phyloP scores from a whole-genome alignment of 2,329 filamentous ascomycete species.

The Grosmannia penicillata region DNA sequence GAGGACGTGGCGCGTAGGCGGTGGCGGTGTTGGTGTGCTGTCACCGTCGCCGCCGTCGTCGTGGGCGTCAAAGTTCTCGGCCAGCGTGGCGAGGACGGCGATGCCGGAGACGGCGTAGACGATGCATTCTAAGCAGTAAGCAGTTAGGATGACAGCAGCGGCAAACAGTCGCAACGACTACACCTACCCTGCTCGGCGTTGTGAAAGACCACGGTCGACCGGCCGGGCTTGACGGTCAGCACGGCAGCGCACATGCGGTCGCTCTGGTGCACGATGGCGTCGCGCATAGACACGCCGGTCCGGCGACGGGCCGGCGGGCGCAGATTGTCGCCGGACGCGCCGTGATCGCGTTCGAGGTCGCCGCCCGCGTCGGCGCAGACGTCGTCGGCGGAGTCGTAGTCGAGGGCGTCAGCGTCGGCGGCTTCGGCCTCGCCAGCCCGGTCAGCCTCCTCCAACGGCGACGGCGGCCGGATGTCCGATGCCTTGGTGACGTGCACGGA shows the following conservation, averaged over 20 bases:
- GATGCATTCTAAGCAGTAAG: slow-evolving; percentile 44
- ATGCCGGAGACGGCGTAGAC: slow-evolving; percentile 49
- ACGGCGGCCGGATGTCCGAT: slow-evolving; percentile 24
- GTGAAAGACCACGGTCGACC: slow-evolving; percentile 49
- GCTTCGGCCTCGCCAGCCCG: not conserved
- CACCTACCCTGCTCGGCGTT: slow-evolving; percentile 50
- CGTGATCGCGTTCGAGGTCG: too few species aligned
- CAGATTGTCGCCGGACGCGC: not conserved
- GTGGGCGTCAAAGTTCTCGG: slow-evolving; percentile 20
- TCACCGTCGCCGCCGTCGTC: slow-evolving; percentile 26
- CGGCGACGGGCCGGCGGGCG: not conserved
- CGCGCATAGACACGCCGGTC: slow-evolving; percentile 12
- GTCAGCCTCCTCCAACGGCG: not conserved
- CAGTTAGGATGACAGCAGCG: too few species aligned
- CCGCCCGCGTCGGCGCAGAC: too few species aligned
- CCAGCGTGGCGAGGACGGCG: slow-evolving; percentile 43
- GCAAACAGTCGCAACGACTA: not conserved
- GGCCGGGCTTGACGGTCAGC: slow-evolving; percentile 47
- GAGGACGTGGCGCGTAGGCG: slow-evolving; percentile 38
- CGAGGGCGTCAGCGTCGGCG: not conserved
- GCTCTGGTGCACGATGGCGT: slow-evolving; percentile 48
- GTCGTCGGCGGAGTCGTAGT: not conserved
- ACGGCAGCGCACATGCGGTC: slow-evolving; percentile 56
- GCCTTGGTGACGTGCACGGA: slow-evolving; percentile 41
- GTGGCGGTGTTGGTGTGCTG: slow-evolving; percentile 27